Evolutionary conservation across 441 rosid genomes (phyloP), one percentile per base, ranked within the genome.

Genomic region (Gossypium gossypioides): DNA sequence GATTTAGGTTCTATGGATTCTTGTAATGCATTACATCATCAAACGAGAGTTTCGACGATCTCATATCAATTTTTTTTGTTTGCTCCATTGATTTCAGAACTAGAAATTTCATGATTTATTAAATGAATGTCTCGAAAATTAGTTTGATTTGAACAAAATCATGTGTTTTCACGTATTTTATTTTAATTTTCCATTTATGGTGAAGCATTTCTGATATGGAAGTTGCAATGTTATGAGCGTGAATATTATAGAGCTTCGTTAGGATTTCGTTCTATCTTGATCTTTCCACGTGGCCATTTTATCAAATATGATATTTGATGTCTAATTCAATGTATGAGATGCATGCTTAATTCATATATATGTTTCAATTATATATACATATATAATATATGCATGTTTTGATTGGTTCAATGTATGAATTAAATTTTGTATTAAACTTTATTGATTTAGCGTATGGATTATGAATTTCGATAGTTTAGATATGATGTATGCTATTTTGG

Each of bases 21-120:
- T 7, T 29, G 54, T 55, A 25, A 16, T 44, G 58, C 67, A 21
- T 55, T 62, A 51, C 75, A 70, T 74, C 75, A 42, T 71, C 13
- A 16, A 42, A 44, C 62, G 29, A 62, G 66, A 1, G 19, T 50
- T 57, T 34, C 4, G 7, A 12, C 8, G 65, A 48, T 74, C 55
- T 29, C 25, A 27, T 68, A 27, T 10, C n/a, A 10, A n/a, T n/a
- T 27, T 62, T 32, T 5, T 29, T 32, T 29, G 21, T 24, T 24
- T 29, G 34, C 37, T 32, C 37, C 7, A 32, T 32, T 32, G 37
- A 32, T 32, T 32, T 32, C 7, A 22, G 4, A 22, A 65, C 54
- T 44, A 21, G 9, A 37, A 21, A 12, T 15, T 5, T 7, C 42
- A 40, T 22, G 6, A 65, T 25, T 48, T 48, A 5, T 67, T 15